Evolutionary conservation across 2,329 filamentous ascomycete species (phyloP).

Genomic region (Phaeosphaeriaceae sp.): DNA sequence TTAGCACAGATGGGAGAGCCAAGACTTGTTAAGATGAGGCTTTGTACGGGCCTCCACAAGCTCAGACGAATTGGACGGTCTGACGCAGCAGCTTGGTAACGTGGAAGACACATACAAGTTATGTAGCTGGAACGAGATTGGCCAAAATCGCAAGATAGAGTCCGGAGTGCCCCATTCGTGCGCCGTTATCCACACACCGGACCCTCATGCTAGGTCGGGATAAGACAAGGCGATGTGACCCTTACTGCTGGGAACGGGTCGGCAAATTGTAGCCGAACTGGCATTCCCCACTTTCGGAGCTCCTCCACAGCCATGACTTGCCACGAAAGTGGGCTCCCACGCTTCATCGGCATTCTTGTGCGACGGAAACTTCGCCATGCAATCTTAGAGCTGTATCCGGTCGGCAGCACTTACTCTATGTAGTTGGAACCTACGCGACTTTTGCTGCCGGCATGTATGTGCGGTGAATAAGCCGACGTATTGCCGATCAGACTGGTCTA

Average conservation of each 20-base stretch:
- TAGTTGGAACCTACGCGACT: background rate
- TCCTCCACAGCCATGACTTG: background rate
- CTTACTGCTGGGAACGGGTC: background rate
- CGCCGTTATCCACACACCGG: background rate
- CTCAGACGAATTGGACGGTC: background rate
- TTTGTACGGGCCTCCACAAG: background rate
- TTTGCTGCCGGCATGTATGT: background rate
- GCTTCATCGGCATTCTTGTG: background rate
- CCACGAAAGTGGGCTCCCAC: background rate
- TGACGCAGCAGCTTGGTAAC: background rate
- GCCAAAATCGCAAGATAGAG: background rate
- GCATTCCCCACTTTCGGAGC: background rate
- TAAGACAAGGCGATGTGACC: background rate
- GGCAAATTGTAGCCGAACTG: background rate
- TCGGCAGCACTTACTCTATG: background rate
- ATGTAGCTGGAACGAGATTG: background rate
- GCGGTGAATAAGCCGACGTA: background rate
- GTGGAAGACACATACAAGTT: background rate
- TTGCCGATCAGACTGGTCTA: background rate
- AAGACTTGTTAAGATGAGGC: background rate
- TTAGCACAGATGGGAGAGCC: background rate
- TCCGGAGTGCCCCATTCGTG: background rate
- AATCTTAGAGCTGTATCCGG: background rate
- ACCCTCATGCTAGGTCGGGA: background rate
- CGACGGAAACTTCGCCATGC: background rate